Evolutionary conservation across 2,329 filamentous ascomycete genomes (phyloP).

Genomic region (Aspergillus candidus): DNA sequence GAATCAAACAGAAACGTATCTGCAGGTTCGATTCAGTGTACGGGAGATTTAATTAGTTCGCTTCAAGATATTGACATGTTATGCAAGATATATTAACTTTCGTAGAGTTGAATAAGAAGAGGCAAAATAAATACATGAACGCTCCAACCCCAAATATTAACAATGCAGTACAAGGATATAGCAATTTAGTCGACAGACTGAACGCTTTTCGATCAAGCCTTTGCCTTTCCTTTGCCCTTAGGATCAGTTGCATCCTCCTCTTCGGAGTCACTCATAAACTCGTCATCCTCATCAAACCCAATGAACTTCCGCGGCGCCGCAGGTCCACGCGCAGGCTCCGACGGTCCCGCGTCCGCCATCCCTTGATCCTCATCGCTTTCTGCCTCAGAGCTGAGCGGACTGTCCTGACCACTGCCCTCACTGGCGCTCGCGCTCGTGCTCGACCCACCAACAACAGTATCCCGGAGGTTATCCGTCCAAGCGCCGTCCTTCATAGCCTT

Average conservation of each 20-base stretch:
- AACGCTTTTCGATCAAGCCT: conserved; percentile 18
- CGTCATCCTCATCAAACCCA: conserved; percentile 46
- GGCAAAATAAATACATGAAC: conserved; percentile 4
- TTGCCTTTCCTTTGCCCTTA: conserved; percentile 33
- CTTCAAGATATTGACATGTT: not conserved
- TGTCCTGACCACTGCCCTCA: conserved; percentile 31
- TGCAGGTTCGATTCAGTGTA: no score
- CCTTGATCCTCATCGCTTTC: conserved; percentile 36
- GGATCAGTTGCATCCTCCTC: conserved; percentile 23
- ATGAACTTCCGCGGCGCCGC: conserved; percentile 34
- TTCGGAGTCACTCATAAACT: conserved; percentile 42
- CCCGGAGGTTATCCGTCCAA: conserved; percentile 40
- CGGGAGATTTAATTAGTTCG: not conserved
- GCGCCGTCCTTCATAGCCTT: conserved; percentile 61
- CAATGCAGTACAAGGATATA: conserved; percentile 9
- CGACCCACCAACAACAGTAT: conserved; percentile 29
- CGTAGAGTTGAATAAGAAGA: conserved; percentile 5
- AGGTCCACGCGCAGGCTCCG: conserved; percentile 21
- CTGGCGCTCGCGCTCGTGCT: conserved; percentile 36
- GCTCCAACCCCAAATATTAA: not conserved
- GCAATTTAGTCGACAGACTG: conserved; percentile 4
- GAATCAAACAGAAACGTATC: not conserved
- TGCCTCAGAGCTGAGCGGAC: conserved; percentile 28
- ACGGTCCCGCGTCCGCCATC: conserved; percentile 22
- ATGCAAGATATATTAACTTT: not conserved